phyloP scores from a whole-genome alignment of 208 protist species.

The Trypanosoma platydactyli region DNA sequence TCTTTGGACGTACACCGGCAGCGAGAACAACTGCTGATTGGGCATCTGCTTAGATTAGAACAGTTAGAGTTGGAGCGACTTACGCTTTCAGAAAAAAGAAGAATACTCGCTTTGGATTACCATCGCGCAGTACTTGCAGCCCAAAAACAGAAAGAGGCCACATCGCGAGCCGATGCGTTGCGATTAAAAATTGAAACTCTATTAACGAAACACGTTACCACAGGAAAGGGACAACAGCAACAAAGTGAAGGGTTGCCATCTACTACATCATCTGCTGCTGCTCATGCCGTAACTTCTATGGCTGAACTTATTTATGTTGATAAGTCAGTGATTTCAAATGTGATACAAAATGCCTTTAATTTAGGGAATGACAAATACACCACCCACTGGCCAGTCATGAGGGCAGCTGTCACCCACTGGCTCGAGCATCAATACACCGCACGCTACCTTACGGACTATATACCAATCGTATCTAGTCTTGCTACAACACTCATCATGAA shows the following conservation, averaged over 20 bases:
- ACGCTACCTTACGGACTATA: not conserved
- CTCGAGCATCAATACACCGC: not conserved
- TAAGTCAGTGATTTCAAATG: not conserved
- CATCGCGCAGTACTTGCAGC: not conserved
- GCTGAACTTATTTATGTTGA: not conserved
- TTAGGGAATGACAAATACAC: not conserved
- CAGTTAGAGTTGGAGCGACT: conserved; percentile 12
- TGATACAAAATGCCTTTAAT: not conserved
- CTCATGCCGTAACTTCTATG: not conserved
- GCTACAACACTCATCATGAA: not conserved
- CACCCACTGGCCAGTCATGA: not conserved
- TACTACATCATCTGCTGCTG: not conserved
- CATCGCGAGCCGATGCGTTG: not conserved
- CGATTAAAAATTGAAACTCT: not conserved
- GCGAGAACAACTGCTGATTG: conserved; percentile 3
- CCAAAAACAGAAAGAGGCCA: conserved; percentile 9
- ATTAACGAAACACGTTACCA: not conserved
- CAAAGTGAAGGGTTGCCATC: not conserved
- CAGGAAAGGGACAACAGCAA: not conserved
- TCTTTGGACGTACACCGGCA: too few relatives aligned
- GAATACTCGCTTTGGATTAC: not conserved
- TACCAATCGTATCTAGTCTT: conserved; percentile 2
- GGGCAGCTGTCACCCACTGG: not conserved
- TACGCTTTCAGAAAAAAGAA: conserved; percentile 1
- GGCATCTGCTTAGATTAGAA: conserved; percentile 16